Evolutionary conservation across 2,329 filamentous ascomycete genomes (phyloP), one percentile per base, ranked within the genome.

Genomic region (Phialophora chinensis): DNA sequence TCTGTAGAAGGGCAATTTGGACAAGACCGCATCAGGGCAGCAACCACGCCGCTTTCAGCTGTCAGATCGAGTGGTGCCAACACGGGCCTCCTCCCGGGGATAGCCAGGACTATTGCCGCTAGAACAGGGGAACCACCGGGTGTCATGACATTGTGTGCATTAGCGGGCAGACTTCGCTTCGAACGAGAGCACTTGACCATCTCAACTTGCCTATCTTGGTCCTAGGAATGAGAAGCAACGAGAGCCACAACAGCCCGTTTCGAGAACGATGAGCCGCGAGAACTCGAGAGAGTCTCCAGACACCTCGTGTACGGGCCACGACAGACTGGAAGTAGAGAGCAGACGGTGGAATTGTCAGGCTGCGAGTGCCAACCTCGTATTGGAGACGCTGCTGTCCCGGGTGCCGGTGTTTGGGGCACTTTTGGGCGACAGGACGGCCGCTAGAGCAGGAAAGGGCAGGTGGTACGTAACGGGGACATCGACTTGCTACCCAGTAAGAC

Each of bases 61-160:
- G 53, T 55, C 25, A 60, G 27, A 25, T 49, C 25, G 56, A 44
- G 38, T 17, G 35, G 38, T n/a, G 6, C 38, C 38, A n/a, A 8
- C 7, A n/a, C 38, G 12, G 33, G 20, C 12, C 20, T 61, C 29
- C 49, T 52, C 25, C 29, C 59, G 59, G 59, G 59, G 59, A 61
- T 61, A 53, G n/a, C 49, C 20, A 53, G 59, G 59, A 14, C 20
- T 35, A 7, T 11, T 14, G 27, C n/a, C 57, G 47, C 44, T 50
- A 60, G 20, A 60, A 31, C 17, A 60, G 59, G 59, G 59, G 47
- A 44, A 33, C 53, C n/a, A 44, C 29, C 59, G 59, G 59, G 20
- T 54, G 44, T 14, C 23, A 61, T 61, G 59, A 61, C 59, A 61
- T 54, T 33, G 27, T n/a, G 23, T 61, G 59, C 49, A 54, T 61